phyloP scores from a whole-genome alignment of 1,139 yeast species.

The Magnusiomyces fungicola region DNA sequence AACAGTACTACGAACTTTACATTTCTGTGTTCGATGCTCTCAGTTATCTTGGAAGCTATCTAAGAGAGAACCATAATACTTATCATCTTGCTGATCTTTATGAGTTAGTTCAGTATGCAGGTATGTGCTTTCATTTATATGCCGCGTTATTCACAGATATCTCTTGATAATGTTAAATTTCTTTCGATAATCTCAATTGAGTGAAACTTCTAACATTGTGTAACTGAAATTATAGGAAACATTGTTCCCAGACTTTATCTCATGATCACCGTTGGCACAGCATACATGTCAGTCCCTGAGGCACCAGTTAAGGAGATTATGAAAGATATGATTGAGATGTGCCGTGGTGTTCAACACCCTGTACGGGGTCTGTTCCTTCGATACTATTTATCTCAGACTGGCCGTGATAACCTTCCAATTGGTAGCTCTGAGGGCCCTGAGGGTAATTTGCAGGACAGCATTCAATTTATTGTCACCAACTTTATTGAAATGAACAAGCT shows the following conservation, averaged over 20 bases:
- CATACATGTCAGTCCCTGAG: conserved; percentile 68
- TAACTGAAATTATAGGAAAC: conserved; percentile 38
- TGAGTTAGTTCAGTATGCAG: conserved; percentile 92
- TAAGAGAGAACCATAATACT: conserved; percentile 58
- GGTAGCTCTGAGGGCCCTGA: conserved; percentile 30
- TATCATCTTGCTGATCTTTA: conserved; percentile 86
- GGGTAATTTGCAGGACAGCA: conserved; percentile 54
- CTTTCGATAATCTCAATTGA: too few relatives aligned
- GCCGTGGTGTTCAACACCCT: conserved; percentile 97
- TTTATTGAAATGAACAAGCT: conserved; percentile 96
- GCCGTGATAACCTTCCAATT: conserved; percentile 60
- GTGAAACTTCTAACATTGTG: too few relatives aligned
- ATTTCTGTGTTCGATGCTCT: conserved; percentile 80
- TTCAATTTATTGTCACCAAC: conserved; percentile 69
- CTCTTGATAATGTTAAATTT: neutral
- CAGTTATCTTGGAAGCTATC: conserved; percentile 56
- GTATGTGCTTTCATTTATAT: conserved; percentile 7
- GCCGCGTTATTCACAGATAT: neutral
- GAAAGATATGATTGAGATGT: conserved; percentile 97
- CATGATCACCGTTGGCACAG: conserved; percentile 93
- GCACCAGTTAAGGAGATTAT: conserved; percentile 82
- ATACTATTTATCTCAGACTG: conserved; percentile 79
- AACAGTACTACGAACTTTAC: conserved; percentile 89
- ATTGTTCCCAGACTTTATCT: conserved; percentile 85
- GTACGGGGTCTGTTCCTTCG: conserved; percentile 78